Base-by-base conservation (phyloP, 352 stramenopile genomes). In the Pythium graminicola region DNA sequence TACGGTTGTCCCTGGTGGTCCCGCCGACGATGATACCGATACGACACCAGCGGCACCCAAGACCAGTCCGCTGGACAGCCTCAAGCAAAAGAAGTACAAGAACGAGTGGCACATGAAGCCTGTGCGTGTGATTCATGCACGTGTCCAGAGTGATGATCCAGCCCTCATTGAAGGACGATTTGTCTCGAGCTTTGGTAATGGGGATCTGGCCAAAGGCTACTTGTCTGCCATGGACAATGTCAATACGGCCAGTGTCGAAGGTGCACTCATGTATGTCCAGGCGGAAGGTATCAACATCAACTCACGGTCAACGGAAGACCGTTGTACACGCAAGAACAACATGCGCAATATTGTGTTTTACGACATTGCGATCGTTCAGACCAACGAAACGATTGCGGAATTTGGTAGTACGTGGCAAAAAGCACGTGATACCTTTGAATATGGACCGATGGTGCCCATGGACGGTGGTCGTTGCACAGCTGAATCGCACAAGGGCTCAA, bases 181-280 rank as follows among this genome's bases (percentile, higher is more conserved):
- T 40, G 72, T 87, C 6, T 90, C 79, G 14, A 76, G 59, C 53
- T 90, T 78, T 49, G 53, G 32, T 11, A 74, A 66, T 19, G 62
- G 51, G 40, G 69, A 86, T 6, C 67, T 86, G 7, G 61, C 76
- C 9, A 67, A 68, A 11, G 79, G 76, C 0, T 90, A 90, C 65
- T 38, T 76, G 13, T 75, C 68, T n/a, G 70, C 59, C 9, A 61
- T 69, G 55, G 62, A 69, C 51, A 60, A 31, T 4, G 62, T 69
- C 26, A 69, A 69, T 56, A 64, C 51, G 19, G 62, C 62, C 5
- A 65, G 55, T 20, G 76, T 93, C 0, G 79, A 90, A 41, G 81
- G 81, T 13, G 69, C 76, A 4, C 72, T 93, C 46, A 89, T 90
- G 77, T 93, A 89, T 53, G 78, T 93, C 4, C 79, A 90, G 62